These are phyloP conservation scores for Saccharomycopsis schoenii DNA, from an alignment of 805 yeast genomes.

Conservation along the genomic window DNA sequence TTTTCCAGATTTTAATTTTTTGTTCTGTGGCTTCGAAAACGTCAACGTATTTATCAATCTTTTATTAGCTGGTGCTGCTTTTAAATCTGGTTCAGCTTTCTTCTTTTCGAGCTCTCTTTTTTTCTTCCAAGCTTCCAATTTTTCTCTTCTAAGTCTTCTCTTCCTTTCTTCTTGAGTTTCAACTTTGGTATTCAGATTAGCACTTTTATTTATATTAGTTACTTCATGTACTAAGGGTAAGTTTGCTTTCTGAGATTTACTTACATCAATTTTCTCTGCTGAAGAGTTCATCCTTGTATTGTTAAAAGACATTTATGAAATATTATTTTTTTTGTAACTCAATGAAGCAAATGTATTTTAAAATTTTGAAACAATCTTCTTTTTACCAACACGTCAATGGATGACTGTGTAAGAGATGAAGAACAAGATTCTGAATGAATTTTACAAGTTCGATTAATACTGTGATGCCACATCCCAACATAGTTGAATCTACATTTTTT, in stretches of 20 bases:
- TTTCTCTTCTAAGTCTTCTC: constrained; percentile 20
- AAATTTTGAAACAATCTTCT: neutral
- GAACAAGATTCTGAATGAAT: too few relatives aligned
- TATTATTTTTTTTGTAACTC: neutral
- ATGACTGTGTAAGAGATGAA: neutral
- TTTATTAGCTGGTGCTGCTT: neutral
- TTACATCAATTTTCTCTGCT: neutral
- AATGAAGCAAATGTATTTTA: neutral
- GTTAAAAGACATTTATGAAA: neutral
- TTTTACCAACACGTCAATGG: too few relatives aligned
- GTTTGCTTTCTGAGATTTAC: neutral
- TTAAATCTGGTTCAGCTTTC: neutral
- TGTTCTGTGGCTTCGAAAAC: neutral
- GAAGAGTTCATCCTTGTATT: neutral
- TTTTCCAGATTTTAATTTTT: neutral
- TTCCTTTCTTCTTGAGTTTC: constrained; percentile 11
- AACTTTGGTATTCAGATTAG: neutral
- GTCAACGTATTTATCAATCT: neutral
- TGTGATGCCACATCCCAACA: neutral
- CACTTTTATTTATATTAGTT: neutral
- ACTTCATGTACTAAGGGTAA: neutral
- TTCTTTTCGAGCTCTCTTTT: constrained; percentile 24
- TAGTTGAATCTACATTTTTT: too few relatives aligned
- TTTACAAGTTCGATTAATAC: neutral
- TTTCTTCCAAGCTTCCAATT: constrained; percentile 45